These are phyloP conservation scores for Mytilinidion resinicola DNA, from an alignment of 495 filamentous ascomycete species.

Conservation along the genomic window DNA sequence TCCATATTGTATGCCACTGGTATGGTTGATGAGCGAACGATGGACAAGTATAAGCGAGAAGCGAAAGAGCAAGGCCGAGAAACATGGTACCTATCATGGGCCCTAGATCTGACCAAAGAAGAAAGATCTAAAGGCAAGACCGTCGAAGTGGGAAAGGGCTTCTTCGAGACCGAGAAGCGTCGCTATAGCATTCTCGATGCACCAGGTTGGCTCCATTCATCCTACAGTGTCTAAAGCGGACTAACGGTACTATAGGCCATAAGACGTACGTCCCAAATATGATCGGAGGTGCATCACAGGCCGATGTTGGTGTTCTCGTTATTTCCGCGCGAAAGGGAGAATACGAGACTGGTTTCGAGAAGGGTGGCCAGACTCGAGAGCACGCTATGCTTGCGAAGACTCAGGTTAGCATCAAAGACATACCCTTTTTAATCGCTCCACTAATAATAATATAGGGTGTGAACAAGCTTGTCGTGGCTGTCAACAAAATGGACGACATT, in stretches of 20 bases:
- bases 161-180: constrained; percentile 88
- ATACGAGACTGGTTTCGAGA: constrained; percentile 99
- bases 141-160: constrained; percentile 91
- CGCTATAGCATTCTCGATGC: constrained; percentile 93
- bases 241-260: constrained; percentile 45
- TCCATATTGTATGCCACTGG: constrained; percentile 86
- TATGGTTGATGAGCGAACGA: constrained; percentile 97
- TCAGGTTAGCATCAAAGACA: constrained; percentile 39
- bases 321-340: constrained; percentile 97
- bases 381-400: constrained; percentile 96
- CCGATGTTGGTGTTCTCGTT: constrained; percentile 91
- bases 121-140: constrained; percentile 97
- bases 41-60: constrained; percentile 96
- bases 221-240: too few relatives aligned
- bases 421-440: background rate
- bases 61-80: constrained; percentile 94
- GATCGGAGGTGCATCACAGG: constrained; percentile 95
- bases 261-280: constrained; percentile 95
- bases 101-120: constrained; percentile 91
- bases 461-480: constrained; percentile 83
- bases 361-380: constrained; percentile 94
- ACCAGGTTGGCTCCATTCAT: constrained; percentile 45
- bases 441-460: constrained; percentile 52
- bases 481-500: constrained; percentile 98
- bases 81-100: constrained; percentile 99